Base-by-base conservation (phyloP, 192 early-diverging fungal species). In the Coemansia umbellata region DNA sequence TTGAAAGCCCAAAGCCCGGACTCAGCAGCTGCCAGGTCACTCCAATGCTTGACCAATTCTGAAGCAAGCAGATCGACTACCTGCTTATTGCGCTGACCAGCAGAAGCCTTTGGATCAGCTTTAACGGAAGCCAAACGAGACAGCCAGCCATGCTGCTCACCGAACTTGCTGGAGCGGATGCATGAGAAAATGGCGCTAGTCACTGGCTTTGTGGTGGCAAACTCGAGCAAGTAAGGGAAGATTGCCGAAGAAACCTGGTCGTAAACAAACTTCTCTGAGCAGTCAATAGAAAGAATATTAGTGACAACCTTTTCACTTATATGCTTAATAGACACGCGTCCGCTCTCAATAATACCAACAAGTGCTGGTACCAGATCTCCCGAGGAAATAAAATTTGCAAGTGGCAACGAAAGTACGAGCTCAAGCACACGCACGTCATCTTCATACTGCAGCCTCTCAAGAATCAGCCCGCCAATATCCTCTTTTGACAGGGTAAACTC, bases 381-480 rank as follows among this genome's bases (percentile, higher is more conserved):
- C 9, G 50, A 32, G 3, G n/a, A 24, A 8, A 70, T 44, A 11
- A 50, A 35, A 19, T 41, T 42, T 15, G 62, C 22, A 14, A 69
- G 33, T 4, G 61, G 58, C 39, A 69, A 31, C n/a, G 45, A 47
- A 13, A 74, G 35, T 5, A 74, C 28, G 3, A 59, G 32, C 1
- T 39, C 54, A 22, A 69, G 41, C 9, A 77, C 67, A 2, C 31
- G 40, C 40, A 61, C 63, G 26, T 60, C 50, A 18, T 77, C 74
- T 14, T 77, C 74, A 17, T 70, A 47, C 31, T 35, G 26, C 39
- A 77, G 53, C 6, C 74, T 53, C 18, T 54, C 74, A 8, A 66
- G 37, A 0, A 60, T 9, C 49, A 77, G 47, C 13, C 30, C 24
- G 27, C 49, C 39, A 4, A 45, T 37, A 6, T 77, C 74, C 4